Conservation (phyloP, 441 rosid genomes). For the Pelargonium cotyledonis region DNA sequence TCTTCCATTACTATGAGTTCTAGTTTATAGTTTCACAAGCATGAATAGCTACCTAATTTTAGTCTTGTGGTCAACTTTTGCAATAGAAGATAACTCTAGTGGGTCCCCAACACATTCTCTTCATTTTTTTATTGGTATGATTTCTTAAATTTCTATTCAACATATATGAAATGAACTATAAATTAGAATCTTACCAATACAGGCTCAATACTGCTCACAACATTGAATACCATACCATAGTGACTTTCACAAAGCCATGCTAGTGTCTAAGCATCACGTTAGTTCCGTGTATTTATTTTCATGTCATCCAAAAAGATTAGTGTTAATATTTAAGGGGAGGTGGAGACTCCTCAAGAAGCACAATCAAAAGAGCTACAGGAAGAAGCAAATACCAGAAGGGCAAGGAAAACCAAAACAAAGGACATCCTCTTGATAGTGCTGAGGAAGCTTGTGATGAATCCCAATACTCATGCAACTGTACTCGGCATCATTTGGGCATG, state of each 20-base stretch:
- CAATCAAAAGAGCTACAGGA: conserved; percentile 38
- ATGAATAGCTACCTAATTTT: conserved; percentile 17
- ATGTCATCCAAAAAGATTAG: neutral
- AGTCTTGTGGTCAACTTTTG: conserved; percentile 23
- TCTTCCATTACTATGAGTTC: neutral
- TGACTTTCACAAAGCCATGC: neutral
- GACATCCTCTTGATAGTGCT: conserved; percentile 53
- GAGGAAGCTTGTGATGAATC: conserved; percentile 63
- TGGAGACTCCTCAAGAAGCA: conserved; percentile 36
- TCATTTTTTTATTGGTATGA: conserved; percentile 1
- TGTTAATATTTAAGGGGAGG: conserved; percentile 24
- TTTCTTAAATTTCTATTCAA: neutral
- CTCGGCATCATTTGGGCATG: conserved; percentile 73
- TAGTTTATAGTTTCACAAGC: conserved; percentile 7
- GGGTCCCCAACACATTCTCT: conserved; percentile 22
- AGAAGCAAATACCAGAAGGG: conserved; percentile 35
- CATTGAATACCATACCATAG: neutral
- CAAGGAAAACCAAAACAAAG: conserved; percentile 35
- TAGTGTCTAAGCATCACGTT: neutral
- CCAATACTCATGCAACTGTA: conserved; percentile 73
- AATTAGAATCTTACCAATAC: neutral
- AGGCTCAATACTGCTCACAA: neutral
- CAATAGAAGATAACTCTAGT: conserved; percentile 20
- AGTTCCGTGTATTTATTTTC: neutral
- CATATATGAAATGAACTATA: neutral